Base-by-base conservation (phyloP, 192 early-diverging fungal species). In the Coemansia sp. region DNA sequence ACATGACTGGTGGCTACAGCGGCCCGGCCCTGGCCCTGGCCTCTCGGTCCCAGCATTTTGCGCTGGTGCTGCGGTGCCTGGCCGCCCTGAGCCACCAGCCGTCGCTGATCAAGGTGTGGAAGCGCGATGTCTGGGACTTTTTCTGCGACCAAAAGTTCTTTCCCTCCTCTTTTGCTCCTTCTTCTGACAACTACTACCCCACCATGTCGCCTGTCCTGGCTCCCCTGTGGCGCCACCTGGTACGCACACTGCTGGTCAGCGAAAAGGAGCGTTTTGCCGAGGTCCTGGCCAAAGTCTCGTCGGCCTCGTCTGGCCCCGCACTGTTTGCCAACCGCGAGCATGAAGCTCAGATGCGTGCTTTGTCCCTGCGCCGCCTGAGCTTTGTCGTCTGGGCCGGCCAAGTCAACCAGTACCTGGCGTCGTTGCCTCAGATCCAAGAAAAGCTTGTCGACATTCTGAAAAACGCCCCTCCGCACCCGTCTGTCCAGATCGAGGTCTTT, bases 381-480 rank as follows among this genome's bases (percentile, higher is more conserved):
- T 94, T 89, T 84, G 68, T 91, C 0, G 76, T 96, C 6, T 93
- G 84, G 70, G 82, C 84, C 27, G 93, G 90, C 3, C 63, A 77
- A 3, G 62, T 72, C 0, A 88, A 96, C 70, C 92, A 94, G 66
- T 93, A 92, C 63, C 63, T 90, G 3, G 77, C 84, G 8, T 86
- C 90, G 44, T 55, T 96, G 48, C 94, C 93, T 14, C 70, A 78
- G 10, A 86, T 96, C 19, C 91, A 92, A 60, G 92, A 93, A 57
- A 93, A 93, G 52, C 75, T 96, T 12, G 94, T 94, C 0, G 94
- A 96, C 50, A 82, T 94, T 54, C 58, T 96, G 18, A 94, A 94
- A 67, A 73, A 86, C 43, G 74, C 67, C 3, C 81, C 85, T 3
- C 81, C 85, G 26, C 82, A 82, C 27, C 87, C 88, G 40, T 72